Base-by-base conservation (phyloP, 164 flowering plant genomes). In the Tinospora cordifolia region DNA sequence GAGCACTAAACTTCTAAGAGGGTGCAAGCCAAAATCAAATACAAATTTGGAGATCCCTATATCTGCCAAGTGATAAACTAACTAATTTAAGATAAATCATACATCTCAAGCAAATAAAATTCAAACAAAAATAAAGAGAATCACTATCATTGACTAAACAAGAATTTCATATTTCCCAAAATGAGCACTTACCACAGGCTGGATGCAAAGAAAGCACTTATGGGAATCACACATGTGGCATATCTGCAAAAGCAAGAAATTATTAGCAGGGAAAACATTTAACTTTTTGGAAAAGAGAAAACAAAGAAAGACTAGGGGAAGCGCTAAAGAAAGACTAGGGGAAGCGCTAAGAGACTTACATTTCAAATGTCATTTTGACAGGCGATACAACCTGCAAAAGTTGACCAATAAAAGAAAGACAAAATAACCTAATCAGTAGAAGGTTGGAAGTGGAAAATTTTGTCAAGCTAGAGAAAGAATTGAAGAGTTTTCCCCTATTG, bases 191-290 rank as follows among this genome's bases (percentile, higher is more conserved):
- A 94, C 99, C 99, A 94, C 49, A 94, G 95, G 75, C 96, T 92
- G 67, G 96, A 88, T 40, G 98, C 96, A 80, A 92, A 90, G 81
- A 93, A 93, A 71, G 97, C 97, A 83, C 98, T 91, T 57, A 93
- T 93, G n/a, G 98, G 98, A 74, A 93, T 77, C 65, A 93, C 98
- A 77, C 92, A 91, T 6, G 98, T 86, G 10, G 87, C 88, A 81
- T 94, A 94, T 84, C 97, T 94, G 91, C 79, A 73, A 63, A 34
- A 47, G 38, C 47, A 60, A 67, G 26, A 71, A 66, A 70, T 22
- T 3, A 36, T 3, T 66, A n/a, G 39, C n/a, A 17, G n/a, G 39
- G 27, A 60, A 49, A 54, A 49, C 63, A 38, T 30, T 30, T 30
- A 49, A 17, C 6, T 15, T 54, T 47, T 22, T 10, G 40, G 40